Evolutionary conservation across 176 grass and related monocot species (phyloP).

Genomic region (Pharus latifolius): DNA sequence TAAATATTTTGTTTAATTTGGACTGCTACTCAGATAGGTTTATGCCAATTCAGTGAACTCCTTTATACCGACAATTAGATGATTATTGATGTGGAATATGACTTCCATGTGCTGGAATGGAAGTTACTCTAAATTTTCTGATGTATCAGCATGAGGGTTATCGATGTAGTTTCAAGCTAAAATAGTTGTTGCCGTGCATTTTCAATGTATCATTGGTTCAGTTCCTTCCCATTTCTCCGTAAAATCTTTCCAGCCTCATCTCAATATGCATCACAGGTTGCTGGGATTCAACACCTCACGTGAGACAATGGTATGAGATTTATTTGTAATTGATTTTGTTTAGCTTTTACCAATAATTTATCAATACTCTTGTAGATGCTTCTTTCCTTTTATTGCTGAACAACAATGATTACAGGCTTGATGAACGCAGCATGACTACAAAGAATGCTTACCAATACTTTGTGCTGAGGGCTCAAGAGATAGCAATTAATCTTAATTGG

Average conservation of each 20-base stretch:
- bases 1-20: background rate
- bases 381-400: background rate
- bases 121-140: background rate
- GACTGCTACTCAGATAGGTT: background rate
- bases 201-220: background rate
- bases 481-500: constrained; percentile 71
- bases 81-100: background rate
- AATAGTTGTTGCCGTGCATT: background rate
- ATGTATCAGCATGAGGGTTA: background rate
- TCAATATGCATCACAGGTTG: constrained; percentile 47
- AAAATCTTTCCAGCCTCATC: background rate
- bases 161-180: background rate
- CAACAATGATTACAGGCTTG: constrained; percentile 41
- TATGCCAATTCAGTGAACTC: background rate
- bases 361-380: background rate
- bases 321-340: background rate
- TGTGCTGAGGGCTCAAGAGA: constrained; percentile 76
- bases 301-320: constrained; percentile 78
- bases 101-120: background rate
- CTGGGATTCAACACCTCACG: constrained; percentile 77
- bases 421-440: constrained; percentile 72
- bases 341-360: background rate
- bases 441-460: constrained; percentile 96
- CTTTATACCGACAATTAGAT: background rate
- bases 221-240: background rate